Percentiles rank a stretch among this genome's conserved stretches.
Conservation (phyloP, 2,329 filamentous ascomycete genomes). For the Ceratocystis albifundus region DNA sequence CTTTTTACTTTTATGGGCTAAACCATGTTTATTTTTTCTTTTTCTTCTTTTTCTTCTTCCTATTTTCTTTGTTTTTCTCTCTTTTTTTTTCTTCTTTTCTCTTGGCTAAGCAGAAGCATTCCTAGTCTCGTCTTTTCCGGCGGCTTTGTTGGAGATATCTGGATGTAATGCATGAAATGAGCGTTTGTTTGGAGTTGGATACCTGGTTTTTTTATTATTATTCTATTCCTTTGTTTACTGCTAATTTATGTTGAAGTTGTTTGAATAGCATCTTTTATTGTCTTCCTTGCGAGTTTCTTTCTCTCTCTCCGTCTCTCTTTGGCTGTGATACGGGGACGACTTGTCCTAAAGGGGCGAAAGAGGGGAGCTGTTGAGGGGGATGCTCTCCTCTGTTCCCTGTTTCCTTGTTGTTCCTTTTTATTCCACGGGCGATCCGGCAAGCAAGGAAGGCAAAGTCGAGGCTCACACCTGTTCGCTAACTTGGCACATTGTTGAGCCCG, state of each 20-base stretch:
- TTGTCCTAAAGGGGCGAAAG: background rate
- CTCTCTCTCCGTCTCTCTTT: background rate
- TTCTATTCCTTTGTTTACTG: background rate
- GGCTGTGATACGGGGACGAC: background rate
- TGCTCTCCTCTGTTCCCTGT: background rate
- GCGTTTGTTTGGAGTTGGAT: slow-evolving; percentile 10
- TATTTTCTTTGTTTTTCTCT: background rate
- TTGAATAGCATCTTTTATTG: background rate
- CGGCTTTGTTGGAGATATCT: slow-evolving; percentile 10
- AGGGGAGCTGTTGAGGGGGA: background rate
- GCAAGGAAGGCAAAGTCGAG: background rate
- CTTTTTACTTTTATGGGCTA: background rate
- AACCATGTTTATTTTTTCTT: background rate
- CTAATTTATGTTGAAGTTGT: background rate
- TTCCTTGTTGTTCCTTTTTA: background rate
- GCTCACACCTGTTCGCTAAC: no score
- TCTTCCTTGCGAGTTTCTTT: background rate
- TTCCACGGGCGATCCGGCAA: slow-evolving; percentile 6
- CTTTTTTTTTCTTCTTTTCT: background rate
- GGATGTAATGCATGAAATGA: slow-evolving; percentile 12
- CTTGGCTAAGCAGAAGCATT: background rate
- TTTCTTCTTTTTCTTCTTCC: background rate
- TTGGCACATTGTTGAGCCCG: no score
- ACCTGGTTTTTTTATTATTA: background rate
- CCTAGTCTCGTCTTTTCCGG: slow-evolving; percentile 8